Evolutionary conservation across 441 rosid genomes (phyloP).

Genomic region (Corymbia calophylla): DNA sequence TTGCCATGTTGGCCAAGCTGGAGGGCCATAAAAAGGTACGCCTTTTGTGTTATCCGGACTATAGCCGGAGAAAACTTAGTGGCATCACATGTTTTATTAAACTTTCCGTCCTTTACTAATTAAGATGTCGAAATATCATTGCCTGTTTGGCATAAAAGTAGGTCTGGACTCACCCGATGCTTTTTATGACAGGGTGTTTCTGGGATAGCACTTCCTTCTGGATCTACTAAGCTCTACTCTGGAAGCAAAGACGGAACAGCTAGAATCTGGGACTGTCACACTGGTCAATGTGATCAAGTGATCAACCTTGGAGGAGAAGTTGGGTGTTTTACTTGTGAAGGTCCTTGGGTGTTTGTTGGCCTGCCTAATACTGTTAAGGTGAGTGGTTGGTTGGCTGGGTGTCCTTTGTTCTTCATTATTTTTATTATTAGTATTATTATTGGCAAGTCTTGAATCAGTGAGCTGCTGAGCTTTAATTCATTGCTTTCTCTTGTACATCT

Average conservation of each 20-base stretch:
- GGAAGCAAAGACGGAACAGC: constrained; percentile 32
- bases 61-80: not conserved
- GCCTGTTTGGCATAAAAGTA: not conserved
- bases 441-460: not conserved
- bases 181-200: constrained; percentile 13
- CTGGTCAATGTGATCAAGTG: constrained; percentile 25
- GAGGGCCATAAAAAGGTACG: constrained; percentile 46
- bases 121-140: not conserved
- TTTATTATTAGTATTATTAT: not conserved
- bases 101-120: not conserved
- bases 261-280: constrained; percentile 34
- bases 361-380: constrained; percentile 38
- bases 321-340: constrained; percentile 36
- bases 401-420: not conserved
- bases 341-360: constrained; percentile 42
- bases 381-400: not conserved
- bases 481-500: not conserved
- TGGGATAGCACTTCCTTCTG: constrained; percentile 30
- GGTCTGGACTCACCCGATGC: not conserved
- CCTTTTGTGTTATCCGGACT: not conserved
- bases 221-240: constrained; percentile 37
- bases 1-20: constrained; percentile 34
- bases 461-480: not conserved
- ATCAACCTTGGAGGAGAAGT: constrained; percentile 24
- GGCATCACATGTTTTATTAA: not conserved